These are phyloP conservation scores for Tulasnella sp. DNA, from an alignment of 768 basidiomycete genomes.

Conservation along the genomic window DNA sequence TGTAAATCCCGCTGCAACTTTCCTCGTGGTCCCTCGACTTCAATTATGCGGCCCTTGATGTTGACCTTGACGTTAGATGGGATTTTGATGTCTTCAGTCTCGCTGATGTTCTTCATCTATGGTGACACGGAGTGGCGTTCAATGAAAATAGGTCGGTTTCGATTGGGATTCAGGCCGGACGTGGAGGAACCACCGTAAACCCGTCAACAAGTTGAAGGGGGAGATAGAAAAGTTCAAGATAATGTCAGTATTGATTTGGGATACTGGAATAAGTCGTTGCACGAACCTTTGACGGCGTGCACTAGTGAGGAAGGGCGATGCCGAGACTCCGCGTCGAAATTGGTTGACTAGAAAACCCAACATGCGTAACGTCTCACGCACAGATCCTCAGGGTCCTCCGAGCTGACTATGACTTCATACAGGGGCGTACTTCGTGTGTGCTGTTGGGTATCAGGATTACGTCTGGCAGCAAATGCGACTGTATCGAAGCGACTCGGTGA, in stretches of 20 bases:
- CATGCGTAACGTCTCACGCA: slow-evolving; percentile 3
- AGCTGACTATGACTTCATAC: neutral
- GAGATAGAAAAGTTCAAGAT: neutral
- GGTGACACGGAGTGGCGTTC: neutral
- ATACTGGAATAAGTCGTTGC: neutral
- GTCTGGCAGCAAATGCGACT: neutral
- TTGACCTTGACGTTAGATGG: slow-evolving; percentile 79
- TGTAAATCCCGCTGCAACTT: slow-evolving; percentile 87
- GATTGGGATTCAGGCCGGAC: neutral
- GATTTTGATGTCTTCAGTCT: slow-evolving; percentile 88
- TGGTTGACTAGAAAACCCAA: slow-evolving; percentile 15
- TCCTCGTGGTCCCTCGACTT: slow-evolving; percentile 89
- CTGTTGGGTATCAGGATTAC: neutral
- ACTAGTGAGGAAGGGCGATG: neutral
- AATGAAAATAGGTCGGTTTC: slow-evolving; percentile 3
- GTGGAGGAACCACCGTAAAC: neutral
- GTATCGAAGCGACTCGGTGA: neutral
- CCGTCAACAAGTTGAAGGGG: neutral
- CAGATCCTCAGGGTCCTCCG: neutral
- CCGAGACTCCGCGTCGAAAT: slow-evolving; percentile 1
- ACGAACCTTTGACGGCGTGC: neutral
- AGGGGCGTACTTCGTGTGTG: neutral
- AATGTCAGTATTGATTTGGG: neutral
- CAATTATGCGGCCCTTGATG: slow-evolving; percentile 89
- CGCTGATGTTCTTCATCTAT: slow-evolving; percentile 88